Evolutionary conservation across 1,139 yeast genomes (phyloP).

Genomic region (Diutina pseudorugosa): DNA sequence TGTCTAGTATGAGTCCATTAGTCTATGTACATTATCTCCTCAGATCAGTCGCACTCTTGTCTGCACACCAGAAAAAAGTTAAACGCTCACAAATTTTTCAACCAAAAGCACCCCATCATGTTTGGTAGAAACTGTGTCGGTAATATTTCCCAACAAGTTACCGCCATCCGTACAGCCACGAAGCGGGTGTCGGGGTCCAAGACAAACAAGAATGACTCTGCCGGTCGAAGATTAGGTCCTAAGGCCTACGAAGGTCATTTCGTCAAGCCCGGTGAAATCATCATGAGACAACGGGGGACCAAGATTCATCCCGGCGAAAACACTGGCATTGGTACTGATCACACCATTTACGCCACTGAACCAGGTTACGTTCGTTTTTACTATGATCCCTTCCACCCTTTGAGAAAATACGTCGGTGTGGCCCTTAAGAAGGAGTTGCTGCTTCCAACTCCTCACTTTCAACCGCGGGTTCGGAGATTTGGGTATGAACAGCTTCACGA

Average conservation of each 20-base stretch:
- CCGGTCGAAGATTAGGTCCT: slow-evolving; percentile 90
- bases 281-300: slow-evolving; percentile 96
- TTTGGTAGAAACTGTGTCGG: slow-evolving; percentile 1
- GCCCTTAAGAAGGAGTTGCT: slow-evolving; percentile 52
- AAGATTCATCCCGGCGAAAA: slow-evolving; percentile 92
- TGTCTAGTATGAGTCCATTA: too few species aligned
- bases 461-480: slow-evolving; percentile 74
- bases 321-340: slow-evolving; percentile 84
- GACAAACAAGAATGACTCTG: slow-evolving; percentile 88
- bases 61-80: background rate
- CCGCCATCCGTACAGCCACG: slow-evolving; percentile 66
- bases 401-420: slow-evolving; percentile 81
- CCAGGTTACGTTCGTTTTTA: slow-evolving; percentile 91
- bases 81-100: background rate
- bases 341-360: slow-evolving; percentile 80
- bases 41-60: background rate
- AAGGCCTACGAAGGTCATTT: slow-evolving; percentile 67
- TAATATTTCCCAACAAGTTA: background rate
- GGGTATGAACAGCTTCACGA: slow-evolving; percentile 53
- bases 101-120: background rate
- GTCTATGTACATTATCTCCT: too few species aligned
- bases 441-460: slow-evolving; percentile 84
- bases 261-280: slow-evolving; percentile 71
- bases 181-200: slow-evolving; percentile 90
- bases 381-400: slow-evolving; percentile 94